Conservation (phyloP, 2,329 filamentous ascomycete species). For the Mollisiaceae sp. region DNA sequence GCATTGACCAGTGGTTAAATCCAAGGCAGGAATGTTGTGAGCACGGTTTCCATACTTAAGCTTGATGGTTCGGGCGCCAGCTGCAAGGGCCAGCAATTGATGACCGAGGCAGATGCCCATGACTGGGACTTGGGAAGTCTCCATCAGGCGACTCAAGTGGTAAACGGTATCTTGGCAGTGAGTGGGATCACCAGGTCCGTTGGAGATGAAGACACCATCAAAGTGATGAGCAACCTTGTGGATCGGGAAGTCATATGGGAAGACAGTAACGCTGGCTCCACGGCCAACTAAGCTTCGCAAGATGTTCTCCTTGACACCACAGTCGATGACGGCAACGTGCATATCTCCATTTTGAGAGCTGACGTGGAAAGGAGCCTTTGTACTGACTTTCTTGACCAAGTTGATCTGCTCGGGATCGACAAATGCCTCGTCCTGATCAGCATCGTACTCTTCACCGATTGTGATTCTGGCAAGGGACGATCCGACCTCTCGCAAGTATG, state of each 20-base stretch:
- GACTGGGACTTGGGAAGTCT: slow-evolving; percentile 86
- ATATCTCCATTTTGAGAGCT: slow-evolving; percentile 81
- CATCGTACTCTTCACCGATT: slow-evolving; percentile 96
- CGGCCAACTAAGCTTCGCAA: slow-evolving; percentile 91
- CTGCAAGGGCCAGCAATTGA: slow-evolving; percentile 89
- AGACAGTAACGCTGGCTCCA: slow-evolving; percentile 89
- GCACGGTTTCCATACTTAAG: slow-evolving; percentile 99
- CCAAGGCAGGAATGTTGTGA: slow-evolving; percentile 96
- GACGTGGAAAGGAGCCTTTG: slow-evolving; percentile 96
- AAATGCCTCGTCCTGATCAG: slow-evolving; percentile 95
- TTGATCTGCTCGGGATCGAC: slow-evolving; percentile 96
- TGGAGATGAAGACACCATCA: slow-evolving; percentile 98
- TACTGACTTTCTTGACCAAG: slow-evolving; percentile 93
- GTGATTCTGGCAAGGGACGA: slow-evolving; percentile 95
- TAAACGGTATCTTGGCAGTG: slow-evolving; percentile 95
- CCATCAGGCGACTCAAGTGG: slow-evolving; percentile 89
- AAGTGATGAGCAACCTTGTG: slow-evolving; percentile 98
- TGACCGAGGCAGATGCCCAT: slow-evolving; percentile 99
- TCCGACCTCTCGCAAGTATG: slow-evolving; percentile 92
- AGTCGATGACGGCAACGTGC: slow-evolving; percentile 95
- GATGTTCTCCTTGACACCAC: slow-evolving; percentile 99
- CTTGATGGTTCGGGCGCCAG: slow-evolving; percentile 90
- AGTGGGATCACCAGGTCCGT: slow-evolving; percentile 96
- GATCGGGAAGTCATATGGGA: slow-evolving; percentile 96
- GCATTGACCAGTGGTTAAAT: slow-evolving; percentile 94